Percentiles rank a stretch among this genome's conserved stretches.
phyloP scores from a whole-genome alignment of 2,329 filamentous ascomycete genomes.

The Pseudopyrenochaeta lycopersici region DNA sequence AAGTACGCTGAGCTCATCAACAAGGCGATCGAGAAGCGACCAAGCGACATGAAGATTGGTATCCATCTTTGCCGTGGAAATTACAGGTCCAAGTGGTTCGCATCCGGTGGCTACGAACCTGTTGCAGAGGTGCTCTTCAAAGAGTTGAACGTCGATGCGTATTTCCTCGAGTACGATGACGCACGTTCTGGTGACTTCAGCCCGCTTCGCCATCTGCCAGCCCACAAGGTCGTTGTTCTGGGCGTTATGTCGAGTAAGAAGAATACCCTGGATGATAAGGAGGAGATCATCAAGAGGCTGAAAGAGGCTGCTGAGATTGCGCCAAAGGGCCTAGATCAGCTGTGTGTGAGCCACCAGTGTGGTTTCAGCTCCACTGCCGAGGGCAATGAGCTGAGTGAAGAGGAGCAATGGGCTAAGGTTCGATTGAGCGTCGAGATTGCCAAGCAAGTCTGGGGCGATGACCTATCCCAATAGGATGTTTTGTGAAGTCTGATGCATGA shows the following conservation, averaged over 20 bases:
- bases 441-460: conserved; percentile 65
- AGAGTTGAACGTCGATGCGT: conserved; percentile 65
- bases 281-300: conserved; percentile 50
- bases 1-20: conserved; percentile 67
- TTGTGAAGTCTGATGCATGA: neutral
- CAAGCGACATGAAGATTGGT: conserved; percentile 63
- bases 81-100: conserved; percentile 66
- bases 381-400: conserved; percentile 64
- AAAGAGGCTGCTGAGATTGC: conserved; percentile 55
- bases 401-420: conserved; percentile 68
- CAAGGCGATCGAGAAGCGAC: conserved; percentile 61
- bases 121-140: conserved; percentile 67
- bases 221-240: conserved; percentile 64
- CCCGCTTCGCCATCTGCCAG: conserved; percentile 63
- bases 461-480: conserved; percentile 43
- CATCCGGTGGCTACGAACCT: conserved; percentile 66
- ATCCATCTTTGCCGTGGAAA: conserved; percentile 68
- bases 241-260: conserved; percentile 67
- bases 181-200: conserved; percentile 65
- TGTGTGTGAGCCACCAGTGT: conserved; percentile 67
- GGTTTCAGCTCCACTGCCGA: conserved; percentile 66
- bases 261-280: conserved; percentile 63
- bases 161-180: conserved; percentile 69
- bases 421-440: conserved; percentile 65
- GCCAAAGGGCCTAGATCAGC: conserved; percentile 63